Evolutionary conservation across 2,329 filamentous ascomycete genomes (phyloP).

Genomic region (Keithomyces neogunnii): DNA sequence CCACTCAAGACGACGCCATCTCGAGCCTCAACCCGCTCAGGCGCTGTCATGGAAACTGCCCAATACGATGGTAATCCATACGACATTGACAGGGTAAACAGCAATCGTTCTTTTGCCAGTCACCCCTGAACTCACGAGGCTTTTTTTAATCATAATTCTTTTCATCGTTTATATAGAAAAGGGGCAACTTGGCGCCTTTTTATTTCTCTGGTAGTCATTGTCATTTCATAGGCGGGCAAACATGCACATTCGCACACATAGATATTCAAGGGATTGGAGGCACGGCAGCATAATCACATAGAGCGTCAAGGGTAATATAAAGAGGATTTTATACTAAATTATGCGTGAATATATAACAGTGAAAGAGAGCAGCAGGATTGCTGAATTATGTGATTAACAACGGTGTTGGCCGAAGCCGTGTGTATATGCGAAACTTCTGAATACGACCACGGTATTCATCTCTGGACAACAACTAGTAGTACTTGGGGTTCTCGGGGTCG

Average conservation of each 20-base stretch:
- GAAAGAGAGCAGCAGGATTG: background rate
- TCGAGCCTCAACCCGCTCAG: background rate
- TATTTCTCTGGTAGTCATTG: too few species aligned
- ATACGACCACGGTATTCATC: background rate
- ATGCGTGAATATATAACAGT: background rate
- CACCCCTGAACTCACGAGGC: background rate
- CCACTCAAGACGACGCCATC: background rate
- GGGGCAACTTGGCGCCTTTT: too few species aligned
- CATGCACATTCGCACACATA: too few species aligned
- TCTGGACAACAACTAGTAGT: slow-evolving; percentile 26
- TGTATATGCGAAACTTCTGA: too few species aligned
- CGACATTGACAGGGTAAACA: slow-evolving; percentile 6
- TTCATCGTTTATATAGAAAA: background rate
- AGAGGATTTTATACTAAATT: background rate
- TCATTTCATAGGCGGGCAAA: too few species aligned
- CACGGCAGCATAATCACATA: background rate
- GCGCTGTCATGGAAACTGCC: background rate
- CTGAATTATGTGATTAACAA: background rate
- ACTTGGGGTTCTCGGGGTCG: slow-evolving; percentile 42
- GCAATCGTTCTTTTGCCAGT: slow-evolving; percentile 2
- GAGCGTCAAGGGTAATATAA: background rate
- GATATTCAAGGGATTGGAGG: too few species aligned
- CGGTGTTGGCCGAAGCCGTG: background rate
- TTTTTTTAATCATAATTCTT: background rate
- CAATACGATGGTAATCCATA: slow-evolving; percentile 6